phyloP scores from a whole-genome alignment of 768 basidiomycete species.

The Boletus rubroflammeus region DNA sequence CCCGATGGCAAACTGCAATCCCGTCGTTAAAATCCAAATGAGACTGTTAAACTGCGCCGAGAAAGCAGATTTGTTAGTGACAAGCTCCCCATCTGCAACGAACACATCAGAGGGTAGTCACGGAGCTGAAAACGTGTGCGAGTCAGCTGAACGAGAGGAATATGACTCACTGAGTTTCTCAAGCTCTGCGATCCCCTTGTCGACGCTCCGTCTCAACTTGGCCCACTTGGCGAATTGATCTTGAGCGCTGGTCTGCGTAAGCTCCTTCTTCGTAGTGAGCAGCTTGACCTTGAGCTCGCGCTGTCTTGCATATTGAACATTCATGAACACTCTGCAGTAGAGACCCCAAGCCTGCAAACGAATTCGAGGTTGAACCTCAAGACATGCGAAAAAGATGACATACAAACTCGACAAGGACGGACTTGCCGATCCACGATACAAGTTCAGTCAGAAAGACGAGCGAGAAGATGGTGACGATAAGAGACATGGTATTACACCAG shows the following conservation, averaged over 20 bases:
- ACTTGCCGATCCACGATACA: constrained; percentile 85
- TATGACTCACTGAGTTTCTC: constrained; percentile 83
- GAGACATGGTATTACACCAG: constrained; percentile 50
- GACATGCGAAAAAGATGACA: constrained; percentile 30
- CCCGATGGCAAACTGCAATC: constrained; percentile 76
- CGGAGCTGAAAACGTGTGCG: background rate
- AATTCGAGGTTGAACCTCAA: constrained; percentile 2
- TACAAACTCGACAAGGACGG: constrained; percentile 78
- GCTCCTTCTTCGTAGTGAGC: constrained; percentile 75
- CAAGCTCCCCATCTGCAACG: constrained; percentile 60
- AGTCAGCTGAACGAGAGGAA: background rate
- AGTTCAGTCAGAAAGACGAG: constrained; percentile 81
- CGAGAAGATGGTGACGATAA: constrained; percentile 77
- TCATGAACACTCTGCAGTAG: constrained; percentile 65
- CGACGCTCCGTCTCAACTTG: constrained; percentile 82
- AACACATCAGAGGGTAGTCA: constrained; percentile 1
- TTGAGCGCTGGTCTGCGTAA: constrained; percentile 87
- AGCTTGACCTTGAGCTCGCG: constrained; percentile 75
- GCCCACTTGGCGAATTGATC: constrained; percentile 99
- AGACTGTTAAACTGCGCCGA: constrained; percentile 65
- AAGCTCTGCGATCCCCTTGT: constrained; percentile 87
- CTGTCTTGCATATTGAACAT: constrained; percentile 54
- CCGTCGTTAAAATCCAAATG: constrained; percentile 85
- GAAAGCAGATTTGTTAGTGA: constrained; percentile 58
- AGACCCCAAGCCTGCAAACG: constrained; percentile 62